These are phyloP conservation scores for Trametes cubensis DNA, from an alignment of 768 basidiomycete species.

Conservation along the genomic window DNA sequence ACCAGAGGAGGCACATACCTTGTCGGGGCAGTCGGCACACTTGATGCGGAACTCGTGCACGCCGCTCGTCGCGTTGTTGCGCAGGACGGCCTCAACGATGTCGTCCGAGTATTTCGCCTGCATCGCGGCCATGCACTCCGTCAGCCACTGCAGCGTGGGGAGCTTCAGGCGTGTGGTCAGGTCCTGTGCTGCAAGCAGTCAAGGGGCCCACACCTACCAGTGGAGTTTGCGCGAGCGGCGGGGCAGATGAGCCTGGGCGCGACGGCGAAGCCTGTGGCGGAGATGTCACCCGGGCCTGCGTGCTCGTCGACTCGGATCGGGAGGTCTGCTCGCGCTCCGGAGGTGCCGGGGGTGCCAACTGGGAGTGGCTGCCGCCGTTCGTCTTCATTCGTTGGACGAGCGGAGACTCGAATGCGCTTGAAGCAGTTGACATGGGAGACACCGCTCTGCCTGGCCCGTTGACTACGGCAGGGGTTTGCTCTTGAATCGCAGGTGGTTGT, in stretches of 20 bases:
- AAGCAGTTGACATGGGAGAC: constrained; percentile 73
- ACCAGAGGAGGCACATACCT: constrained; percentile 55
- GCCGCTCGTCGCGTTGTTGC: constrained; percentile 53
- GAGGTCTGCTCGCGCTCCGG: constrained; percentile 23
- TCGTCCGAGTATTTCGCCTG: constrained; percentile 78
- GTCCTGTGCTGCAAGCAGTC: not conserved
- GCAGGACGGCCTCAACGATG: constrained; percentile 74
- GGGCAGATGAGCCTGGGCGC: constrained; percentile 14
- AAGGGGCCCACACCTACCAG: constrained; percentile 13
- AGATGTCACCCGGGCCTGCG: constrained; percentile 1
- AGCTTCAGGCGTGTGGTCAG: constrained; percentile 17
- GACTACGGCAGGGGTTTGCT: constrained; percentile 39
- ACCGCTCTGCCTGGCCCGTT: constrained; percentile 51
- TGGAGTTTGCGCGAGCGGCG: constrained; percentile 15
- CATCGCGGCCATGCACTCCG: constrained; percentile 65
- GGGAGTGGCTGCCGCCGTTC: constrained; percentile 51
- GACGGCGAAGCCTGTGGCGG: constrained; percentile 18
- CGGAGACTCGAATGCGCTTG: constrained; percentile 74
- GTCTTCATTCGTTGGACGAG: constrained; percentile 65
- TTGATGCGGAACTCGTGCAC: constrained; percentile 87
- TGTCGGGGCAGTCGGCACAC: constrained; percentile 91
- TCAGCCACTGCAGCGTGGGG: constrained; percentile 72
- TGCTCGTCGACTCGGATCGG: constrained; percentile 14
- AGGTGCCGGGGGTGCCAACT: constrained; percentile 32
- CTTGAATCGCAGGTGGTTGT: constrained; percentile 13